Percentiles rank a stretch among this genome's conserved stretches.
Conservation (phyloP, 2,329 filamentous ascomycete species). For the Albophoma yamanashiensis region DNA sequence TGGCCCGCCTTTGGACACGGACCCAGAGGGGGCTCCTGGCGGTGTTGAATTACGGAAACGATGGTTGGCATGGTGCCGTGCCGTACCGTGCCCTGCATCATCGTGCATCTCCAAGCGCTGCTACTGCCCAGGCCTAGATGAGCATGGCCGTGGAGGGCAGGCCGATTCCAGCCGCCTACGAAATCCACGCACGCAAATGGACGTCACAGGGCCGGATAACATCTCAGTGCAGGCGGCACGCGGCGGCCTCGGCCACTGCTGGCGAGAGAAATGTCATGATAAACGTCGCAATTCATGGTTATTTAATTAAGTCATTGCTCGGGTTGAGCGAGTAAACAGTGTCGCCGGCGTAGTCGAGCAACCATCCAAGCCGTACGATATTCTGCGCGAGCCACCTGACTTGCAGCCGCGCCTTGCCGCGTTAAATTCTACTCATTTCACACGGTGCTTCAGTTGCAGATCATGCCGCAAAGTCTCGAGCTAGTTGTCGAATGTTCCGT, state of each 20-base stretch:
- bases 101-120: neutral
- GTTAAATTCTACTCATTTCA: neutral
- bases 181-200: neutral
- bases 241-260: neutral
- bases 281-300: too few relatives aligned
- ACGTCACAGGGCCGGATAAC: neutral
- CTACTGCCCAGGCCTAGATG: neutral
- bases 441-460: neutral
- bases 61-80: neutral
- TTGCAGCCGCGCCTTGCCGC: neutral
- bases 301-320: neutral
- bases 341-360: too few relatives aligned
- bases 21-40: neutral
- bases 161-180: neutral
- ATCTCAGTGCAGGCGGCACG: neutral
- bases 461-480: neutral
- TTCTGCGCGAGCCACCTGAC: too few relatives aligned
- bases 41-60: neutral
- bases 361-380: too few relatives aligned
- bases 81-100: neutral
- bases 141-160: neutral
- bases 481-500: neutral
- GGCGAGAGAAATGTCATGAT: too few relatives aligned
- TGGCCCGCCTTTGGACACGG: neutral
- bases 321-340: neutral